Evolutionary conservation across 2,329 filamentous ascomycete species (phyloP), one percentile per base, ranked within the genome.

Genomic region (Chaetomium strumarium): DNA sequence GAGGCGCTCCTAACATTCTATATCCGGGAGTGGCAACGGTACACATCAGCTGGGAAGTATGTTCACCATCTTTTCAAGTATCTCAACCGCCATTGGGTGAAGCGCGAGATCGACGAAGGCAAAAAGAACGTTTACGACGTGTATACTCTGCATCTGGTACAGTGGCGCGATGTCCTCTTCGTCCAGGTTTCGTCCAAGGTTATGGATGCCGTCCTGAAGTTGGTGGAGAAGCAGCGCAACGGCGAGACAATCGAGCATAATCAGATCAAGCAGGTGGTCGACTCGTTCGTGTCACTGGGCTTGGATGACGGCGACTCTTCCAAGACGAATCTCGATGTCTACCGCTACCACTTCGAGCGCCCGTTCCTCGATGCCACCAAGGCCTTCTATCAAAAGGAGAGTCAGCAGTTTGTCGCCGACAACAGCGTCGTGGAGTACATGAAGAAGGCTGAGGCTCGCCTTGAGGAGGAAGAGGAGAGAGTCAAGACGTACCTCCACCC

Each of bases 371-470:
- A 79, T 6, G 89, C 90, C 3, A 99, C 93, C 10, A 83, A 81
- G 62, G 73, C 78, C 30, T 99, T 96, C 72, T 99, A 99, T 69
- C 79, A 90, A 62, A 84, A 86, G 42, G 95, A 99, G 69, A 97
- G 93, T 17, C 89, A 90, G 63, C 86, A 90, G 58, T 99, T 99
- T 66, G 83, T 99, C 33, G 88, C 90, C 11, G 92, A 97, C 69
- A 99, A 99, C 68, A 95, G 88, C 58, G 90, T 99, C 4, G 91
- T 99, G 33, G 93, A 99, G 67, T 99, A 97, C 72, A 97, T 99
- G 93, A 97, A 97, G 77, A 99, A 99, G 79, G 95, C 93, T 0
- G 92, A 97, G 72, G 73, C 83, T 39, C 85, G 93, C 31, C 73
- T 99, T 55, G 83, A 89, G 8, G 93, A 99, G 70, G 93, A 99